These are phyloP conservation scores for Talaromyces proteolyticus DNA, from an alignment of 495 filamentous ascomycete genomes.

Conservation along the genomic window DNA sequence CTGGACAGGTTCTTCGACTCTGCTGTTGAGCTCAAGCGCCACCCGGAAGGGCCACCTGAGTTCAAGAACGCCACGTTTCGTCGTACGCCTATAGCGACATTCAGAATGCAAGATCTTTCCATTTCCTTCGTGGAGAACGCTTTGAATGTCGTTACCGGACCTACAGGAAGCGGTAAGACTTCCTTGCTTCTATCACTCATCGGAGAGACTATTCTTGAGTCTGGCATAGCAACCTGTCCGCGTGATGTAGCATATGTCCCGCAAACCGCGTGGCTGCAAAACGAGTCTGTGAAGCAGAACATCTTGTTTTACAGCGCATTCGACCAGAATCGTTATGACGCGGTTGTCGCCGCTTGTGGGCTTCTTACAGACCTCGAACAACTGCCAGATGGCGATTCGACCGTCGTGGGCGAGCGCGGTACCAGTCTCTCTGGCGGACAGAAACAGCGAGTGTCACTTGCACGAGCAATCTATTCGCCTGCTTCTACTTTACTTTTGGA, in stretches of 20 bases:
- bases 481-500: constrained; percentile 54
- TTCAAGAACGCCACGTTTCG: constrained; percentile 25
- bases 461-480: constrained; percentile 60
- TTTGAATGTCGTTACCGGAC: constrained; percentile 46
- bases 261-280: constrained; percentile 49
- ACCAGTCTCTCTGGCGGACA: constrained; percentile 62
- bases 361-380: constrained; percentile 50
- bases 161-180: constrained; percentile 57
- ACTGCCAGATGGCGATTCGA: constrained; percentile 52
- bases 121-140: constrained; percentile 44
- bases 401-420: constrained; percentile 57
- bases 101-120: constrained; percentile 38
- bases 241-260: constrained; percentile 45
- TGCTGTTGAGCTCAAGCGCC: constrained; percentile 28
- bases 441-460: constrained; percentile 65
- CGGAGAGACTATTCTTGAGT: constrained; percentile 59
- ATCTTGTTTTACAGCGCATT: constrained; percentile 49
- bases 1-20: constrained; percentile 39
- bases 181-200: constrained; percentile 64
- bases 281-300: constrained; percentile 51
- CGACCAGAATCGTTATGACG: constrained; percentile 51
- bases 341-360: constrained; percentile 54
- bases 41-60: constrained; percentile 34
- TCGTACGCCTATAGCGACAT: constrained; percentile 21
- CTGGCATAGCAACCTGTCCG: constrained; percentile 38